Evolutionary conservation across 176 grass and related monocot species (phyloP).

Genomic region (Ensete glaucum): DNA sequence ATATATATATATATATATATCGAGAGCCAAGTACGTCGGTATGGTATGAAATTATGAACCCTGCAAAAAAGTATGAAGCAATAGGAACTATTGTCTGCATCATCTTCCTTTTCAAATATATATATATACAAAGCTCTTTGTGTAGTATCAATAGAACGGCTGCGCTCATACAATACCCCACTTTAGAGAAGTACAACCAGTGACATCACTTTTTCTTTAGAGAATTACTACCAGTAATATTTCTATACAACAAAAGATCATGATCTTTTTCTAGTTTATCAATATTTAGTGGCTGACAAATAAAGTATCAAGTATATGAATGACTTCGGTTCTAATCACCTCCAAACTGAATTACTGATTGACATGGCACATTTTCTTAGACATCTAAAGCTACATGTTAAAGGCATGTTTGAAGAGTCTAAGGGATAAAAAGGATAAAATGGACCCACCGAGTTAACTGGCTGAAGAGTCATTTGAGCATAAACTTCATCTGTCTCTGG

Average conservation of each 20-base stretch:
- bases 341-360: background rate
- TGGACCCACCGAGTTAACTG: conserved; percentile 69
- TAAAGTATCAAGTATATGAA: background rate
- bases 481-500: conserved; percentile 91
- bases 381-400: too few relatives aligned
- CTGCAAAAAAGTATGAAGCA: too few relatives aligned
- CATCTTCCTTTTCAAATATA: too few relatives aligned
- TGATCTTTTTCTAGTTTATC: background rate
- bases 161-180: background rate
- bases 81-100: too few relatives aligned
- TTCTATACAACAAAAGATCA: background rate
- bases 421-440: conserved; percentile 9
- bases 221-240: background rate
- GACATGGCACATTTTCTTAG: background rate
- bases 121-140: background rate
- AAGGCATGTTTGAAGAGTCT: background rate
- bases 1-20: too few relatives aligned
- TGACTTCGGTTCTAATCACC: background rate
- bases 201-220: background rate
- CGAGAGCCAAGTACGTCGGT: too few relatives aligned
- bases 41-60: too few relatives aligned
- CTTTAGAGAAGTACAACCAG: background rate
- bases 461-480: conserved; percentile 96
- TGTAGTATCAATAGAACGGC: background rate
- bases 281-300: background rate